Conservation (phyloP, 768 basidiomycete species). For the Tremella mesenterica region DNA sequence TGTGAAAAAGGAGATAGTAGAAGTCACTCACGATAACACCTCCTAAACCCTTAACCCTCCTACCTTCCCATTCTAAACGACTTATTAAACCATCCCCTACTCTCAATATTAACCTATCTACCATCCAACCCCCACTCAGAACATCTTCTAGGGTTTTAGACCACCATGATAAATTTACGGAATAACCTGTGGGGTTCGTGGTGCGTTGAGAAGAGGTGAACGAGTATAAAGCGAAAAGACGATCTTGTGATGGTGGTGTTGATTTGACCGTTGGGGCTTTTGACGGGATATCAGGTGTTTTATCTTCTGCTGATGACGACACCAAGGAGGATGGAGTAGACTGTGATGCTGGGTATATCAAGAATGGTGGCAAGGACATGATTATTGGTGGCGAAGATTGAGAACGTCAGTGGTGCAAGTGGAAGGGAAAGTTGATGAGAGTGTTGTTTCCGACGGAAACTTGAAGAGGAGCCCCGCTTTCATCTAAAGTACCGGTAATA, state of each 20-base stretch:
- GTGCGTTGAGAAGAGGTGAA: slow-evolving; percentile 75
- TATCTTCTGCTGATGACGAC: too few relatives aligned
- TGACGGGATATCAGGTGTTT: too few relatives aligned
- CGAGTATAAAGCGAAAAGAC: slow-evolving; percentile 61
- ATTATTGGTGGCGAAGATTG: too few relatives aligned
- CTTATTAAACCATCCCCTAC: slow-evolving; percentile 31
- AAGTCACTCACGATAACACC: slow-evolving; percentile 36
- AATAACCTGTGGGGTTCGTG: slow-evolving; percentile 73
- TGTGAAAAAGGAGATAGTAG: not conserved
- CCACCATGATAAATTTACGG: slow-evolving; percentile 85
- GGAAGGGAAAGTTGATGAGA: too few relatives aligned
- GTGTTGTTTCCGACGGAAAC: too few relatives aligned
- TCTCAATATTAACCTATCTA: slow-evolving; percentile 32
- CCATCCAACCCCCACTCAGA: slow-evolving; percentile 29
- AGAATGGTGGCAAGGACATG: too few relatives aligned
- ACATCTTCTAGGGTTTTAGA: slow-evolving; percentile 24
- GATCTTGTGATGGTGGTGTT: slow-evolving; percentile 27
- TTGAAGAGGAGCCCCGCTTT: too few relatives aligned
- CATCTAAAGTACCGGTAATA: too few relatives aligned
- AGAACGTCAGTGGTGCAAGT: too few relatives aligned
- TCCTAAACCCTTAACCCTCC: slow-evolving; percentile 37
- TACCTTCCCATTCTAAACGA: slow-evolving; percentile 24
- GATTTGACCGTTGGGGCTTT: too few relatives aligned
- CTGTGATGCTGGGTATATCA: too few relatives aligned
- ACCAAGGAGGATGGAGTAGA: too few relatives aligned